Percentiles rank a stretch among this genome's conserved stretches.
phyloP scores from a whole-genome alignment of 2,329 filamentous ascomycete genomes.

The Fusarium abutilonis region DNA sequence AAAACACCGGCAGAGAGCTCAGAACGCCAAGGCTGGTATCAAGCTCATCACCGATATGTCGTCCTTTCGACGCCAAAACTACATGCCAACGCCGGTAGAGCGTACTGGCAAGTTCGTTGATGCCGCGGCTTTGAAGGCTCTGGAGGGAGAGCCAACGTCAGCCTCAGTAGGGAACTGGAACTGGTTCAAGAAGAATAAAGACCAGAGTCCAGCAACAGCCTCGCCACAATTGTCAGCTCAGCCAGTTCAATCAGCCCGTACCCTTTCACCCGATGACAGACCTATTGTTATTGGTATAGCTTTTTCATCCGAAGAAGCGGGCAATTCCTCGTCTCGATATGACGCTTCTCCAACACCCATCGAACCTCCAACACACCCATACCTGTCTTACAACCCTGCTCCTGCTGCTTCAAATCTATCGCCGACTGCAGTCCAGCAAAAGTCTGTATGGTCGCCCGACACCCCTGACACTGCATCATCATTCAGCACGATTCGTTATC shows the following conservation, averaged over 20 bases:
- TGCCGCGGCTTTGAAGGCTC: constrained; percentile 66
- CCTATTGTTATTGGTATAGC: constrained; percentile 78
- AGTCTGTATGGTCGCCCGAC: constrained; percentile 70
- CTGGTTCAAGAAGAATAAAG: constrained; percentile 61
- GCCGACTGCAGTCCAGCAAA: constrained; percentile 48
- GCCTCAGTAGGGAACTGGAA: constrained; percentile 67
- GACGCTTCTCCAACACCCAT: constrained; percentile 51
- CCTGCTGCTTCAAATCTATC: constrained; percentile 22
- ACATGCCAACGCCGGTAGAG: constrained; percentile 46
- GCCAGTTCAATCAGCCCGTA: constrained; percentile 39
- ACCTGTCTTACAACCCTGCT: constrained; percentile 13
- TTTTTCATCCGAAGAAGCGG: constrained; percentile 60
- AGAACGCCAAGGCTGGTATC: constrained; percentile 71
- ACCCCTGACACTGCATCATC: constrained; percentile 62
- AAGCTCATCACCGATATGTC: constrained; percentile 76
- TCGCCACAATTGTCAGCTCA: constrained; percentile 43
- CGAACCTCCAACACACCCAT: constrained; percentile 23
- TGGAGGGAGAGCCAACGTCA: constrained; percentile 65
- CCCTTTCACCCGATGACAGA: constrained; percentile 72
- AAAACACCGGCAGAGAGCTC: constrained; percentile 67
- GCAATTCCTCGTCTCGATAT: constrained; percentile 55
- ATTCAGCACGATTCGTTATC: constrained; percentile 54
- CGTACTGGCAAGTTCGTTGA: constrained; percentile 63
- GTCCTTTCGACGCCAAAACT: constrained; percentile 58
- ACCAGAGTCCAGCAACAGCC: constrained; percentile 43